Evolutionary conservation across 306 rosid genomes (phyloP), one percentile per base, ranked within the genome.

Genomic region (Trifolium subterraneum): DNA sequence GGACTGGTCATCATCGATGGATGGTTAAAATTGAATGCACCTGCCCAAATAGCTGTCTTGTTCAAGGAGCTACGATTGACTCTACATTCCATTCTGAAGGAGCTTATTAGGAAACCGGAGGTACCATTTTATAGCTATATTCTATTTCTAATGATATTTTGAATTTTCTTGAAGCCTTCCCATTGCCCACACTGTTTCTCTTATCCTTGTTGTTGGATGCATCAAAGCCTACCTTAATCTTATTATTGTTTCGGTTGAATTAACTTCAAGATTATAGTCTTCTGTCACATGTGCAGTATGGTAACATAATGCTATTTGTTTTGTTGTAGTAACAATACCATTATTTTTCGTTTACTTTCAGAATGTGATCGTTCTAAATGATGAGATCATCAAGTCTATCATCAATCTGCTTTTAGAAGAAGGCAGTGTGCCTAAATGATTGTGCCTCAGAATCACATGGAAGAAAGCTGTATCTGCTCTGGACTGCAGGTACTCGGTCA

Each of bases 21-120:
- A 80, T 93, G 98, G 98, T 84, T 93, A 79, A 89, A 91, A 85
- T 71, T 93, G 86, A 91, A 62, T 14, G 98, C 98, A 31, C 96
- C 98, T 59, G 98, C 98, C 70, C 98, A 93, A 81, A 88, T 86
- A 66, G 98, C 98, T 52, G 98, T 93, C 72, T 81, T 93, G 79
- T 91, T 93, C 84, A 93, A 89, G 86, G 94, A 93, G 84, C 91
- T 93, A 20, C 87, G 98, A 23, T 69, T 64, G 73, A 86, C 94
- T 61, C 94, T 93, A 51, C 89, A 93, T 82, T 88, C 96, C 68
- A 81, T 89, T 84, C 84, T 93, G 82, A 87, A 88, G 84, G 90
- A 89, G 75, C 83, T 91, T 73, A 93, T 87, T 29, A 81, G 91
- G 81, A 91, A 82, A 74, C 98, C 98, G 19, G 96, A 87, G 98